Evolutionary conservation across 257 asterid genomes (phyloP), one percentile per base, ranked within the genome.

Genomic region (Eucommia ulmoides): DNA sequence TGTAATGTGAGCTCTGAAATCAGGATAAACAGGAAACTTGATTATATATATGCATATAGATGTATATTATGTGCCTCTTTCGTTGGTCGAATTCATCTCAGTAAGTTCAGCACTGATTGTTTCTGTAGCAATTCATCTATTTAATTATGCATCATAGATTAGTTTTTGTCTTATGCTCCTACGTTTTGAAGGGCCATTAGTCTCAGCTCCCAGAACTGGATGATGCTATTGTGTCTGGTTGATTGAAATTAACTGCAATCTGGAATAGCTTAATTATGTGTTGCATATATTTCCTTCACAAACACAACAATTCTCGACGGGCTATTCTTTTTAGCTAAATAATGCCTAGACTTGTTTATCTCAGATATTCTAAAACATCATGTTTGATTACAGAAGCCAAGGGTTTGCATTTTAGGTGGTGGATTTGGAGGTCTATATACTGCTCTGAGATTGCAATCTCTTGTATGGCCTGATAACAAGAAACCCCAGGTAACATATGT

Each of bases 381-480:
- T 64, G 60, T 47, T 42, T 72, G 55, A 35, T 65, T 70, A 65
- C 82, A 89, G 98, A 77, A 86, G 55, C 96, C 98, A 52, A 76
- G 94, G 66, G 86, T 89, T 50, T 89, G 98, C 78, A 89, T 89
- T 53, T 72, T 89, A 52, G 98, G 98, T 62, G 98, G 96, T 71
- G 98, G 96, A 23, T 89, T 89, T 49, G 98, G 98, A 74, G 98
- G 98, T 33, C 78, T 89, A 35, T 89, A 85, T 77, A 89, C 98
- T 51, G 98, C 96, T 47, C 63, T 89, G 69, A 69, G 98, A 72
- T 71, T 89, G 64, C 94, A 82, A 60, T 80, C 96, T 49, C 96
- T 89, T 58, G 84, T 74, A 64, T 89, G 98, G 98, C 88, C 94
- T 11, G 84, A 80, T 60, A 93, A 81, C 64, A 89, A 80, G 74